Conservation (phyloP, 108 stramenopile genomes). For the Skeletonema potamos region DNA sequence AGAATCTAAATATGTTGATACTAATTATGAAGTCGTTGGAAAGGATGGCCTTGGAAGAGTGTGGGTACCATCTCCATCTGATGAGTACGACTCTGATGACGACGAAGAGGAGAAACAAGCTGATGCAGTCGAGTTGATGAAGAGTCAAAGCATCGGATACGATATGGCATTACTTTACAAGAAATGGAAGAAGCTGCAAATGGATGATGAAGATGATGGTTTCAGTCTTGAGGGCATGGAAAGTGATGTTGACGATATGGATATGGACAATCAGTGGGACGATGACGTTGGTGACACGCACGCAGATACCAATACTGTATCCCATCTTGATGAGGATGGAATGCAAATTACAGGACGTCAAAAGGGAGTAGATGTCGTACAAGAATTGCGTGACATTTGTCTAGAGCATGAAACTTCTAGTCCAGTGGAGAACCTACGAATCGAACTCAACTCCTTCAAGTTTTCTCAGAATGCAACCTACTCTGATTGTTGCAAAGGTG, state of each 20-base stretch:
- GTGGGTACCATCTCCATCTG: constrained; percentile 57
- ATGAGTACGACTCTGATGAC: constrained; percentile 51
- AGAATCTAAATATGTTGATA: constrained; percentile 2
- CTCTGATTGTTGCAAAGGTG: constrained; percentile 74
- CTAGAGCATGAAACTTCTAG: constrained; percentile 77
- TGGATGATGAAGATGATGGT: constrained; percentile 59
- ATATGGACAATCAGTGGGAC: constrained; percentile 41
- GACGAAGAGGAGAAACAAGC: constrained; percentile 28
- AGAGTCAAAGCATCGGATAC: constrained; percentile 74
- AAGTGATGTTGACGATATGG: constrained; percentile 47
- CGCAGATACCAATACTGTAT: constrained; percentile 4
- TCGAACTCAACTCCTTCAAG: constrained; percentile 92
- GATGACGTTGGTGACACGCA: constrained; percentile 30
- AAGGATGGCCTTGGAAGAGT: constrained; percentile 64
- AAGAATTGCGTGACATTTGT: constrained; percentile 83
- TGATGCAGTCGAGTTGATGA: constrained; percentile 41
- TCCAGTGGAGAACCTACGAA: constrained; percentile 83
- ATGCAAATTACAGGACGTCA: constrained; percentile 74
- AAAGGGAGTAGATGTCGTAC: constrained; percentile 85
- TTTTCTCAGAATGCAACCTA: constrained; percentile 91
- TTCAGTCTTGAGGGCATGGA: constrained; percentile 55
- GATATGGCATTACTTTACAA: constrained; percentile 53
- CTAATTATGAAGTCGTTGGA: constrained; percentile 63
- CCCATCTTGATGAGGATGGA: constrained; percentile 37
- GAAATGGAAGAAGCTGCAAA: constrained; percentile 54